phyloP scores from a whole-genome alignment of 2,329 filamentous ascomycete genomes.

The Fusarium pseudoanthophilum region DNA sequence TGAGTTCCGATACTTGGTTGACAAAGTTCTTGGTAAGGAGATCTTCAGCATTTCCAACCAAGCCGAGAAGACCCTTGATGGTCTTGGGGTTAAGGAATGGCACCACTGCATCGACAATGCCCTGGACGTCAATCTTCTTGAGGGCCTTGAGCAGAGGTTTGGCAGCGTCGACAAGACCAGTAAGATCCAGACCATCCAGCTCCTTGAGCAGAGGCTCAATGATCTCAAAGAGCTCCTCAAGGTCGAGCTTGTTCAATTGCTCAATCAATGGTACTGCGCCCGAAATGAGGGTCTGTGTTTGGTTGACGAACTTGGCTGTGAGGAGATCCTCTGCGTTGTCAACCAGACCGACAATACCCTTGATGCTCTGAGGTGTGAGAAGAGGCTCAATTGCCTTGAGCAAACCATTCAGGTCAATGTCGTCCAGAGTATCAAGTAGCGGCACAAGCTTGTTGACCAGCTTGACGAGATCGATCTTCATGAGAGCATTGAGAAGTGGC shows the following conservation, averaged over 20 bases:
- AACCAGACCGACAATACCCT: slow-evolving; percentile 51
- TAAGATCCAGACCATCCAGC: slow-evolving; percentile 50
- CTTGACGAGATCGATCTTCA: slow-evolving; percentile 46
- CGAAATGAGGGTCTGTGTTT: slow-evolving; percentile 53
- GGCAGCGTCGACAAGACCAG: slow-evolving; percentile 48
- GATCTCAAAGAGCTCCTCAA: slow-evolving; percentile 51
- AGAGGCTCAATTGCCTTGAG: slow-evolving; percentile 49
- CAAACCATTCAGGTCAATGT: slow-evolving; percentile 50
- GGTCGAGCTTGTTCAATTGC: slow-evolving; percentile 51
- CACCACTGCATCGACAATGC: slow-evolving; percentile 50
- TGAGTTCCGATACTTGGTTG: slow-evolving; percentile 55
- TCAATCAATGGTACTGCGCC: slow-evolving; percentile 53
- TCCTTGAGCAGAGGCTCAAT: slow-evolving; percentile 51
- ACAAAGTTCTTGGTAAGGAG: slow-evolving; percentile 54
- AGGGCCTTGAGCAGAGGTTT: slow-evolving; percentile 52
- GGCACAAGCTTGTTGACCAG: slow-evolving; percentile 47
- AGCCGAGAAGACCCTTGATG: slow-evolving; percentile 48
- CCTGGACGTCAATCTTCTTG: slow-evolving; percentile 53
- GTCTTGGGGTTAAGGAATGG: slow-evolving; percentile 56
- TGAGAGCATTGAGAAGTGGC: slow-evolving; percentile 46
- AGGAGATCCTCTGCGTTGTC: slow-evolving; percentile 53
- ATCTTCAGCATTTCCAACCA: slow-evolving; percentile 51
- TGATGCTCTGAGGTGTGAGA: slow-evolving; percentile 49
- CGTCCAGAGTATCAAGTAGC: slow-evolving; percentile 47
- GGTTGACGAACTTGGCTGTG: slow-evolving; percentile 53